phyloP scores from a whole-genome alignment of 108 stramenopile species.

The Stephanodiscus triporus region DNA sequence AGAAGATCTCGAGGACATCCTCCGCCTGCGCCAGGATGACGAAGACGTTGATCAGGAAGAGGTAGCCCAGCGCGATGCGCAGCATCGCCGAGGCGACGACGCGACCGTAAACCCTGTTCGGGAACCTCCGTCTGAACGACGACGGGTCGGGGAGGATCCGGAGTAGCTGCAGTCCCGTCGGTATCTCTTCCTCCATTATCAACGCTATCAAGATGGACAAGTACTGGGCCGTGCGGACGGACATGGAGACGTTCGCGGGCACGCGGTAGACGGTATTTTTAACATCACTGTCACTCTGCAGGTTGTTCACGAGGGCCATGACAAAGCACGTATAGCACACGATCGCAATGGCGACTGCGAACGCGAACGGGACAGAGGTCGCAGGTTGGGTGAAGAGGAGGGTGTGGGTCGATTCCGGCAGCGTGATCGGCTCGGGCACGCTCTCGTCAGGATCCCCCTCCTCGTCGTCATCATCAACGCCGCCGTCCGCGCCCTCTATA shows the following conservation, averaged over 20 bases:
- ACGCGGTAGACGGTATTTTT: background rate
- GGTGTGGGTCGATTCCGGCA: conserved; percentile 17
- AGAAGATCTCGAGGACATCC: conserved; percentile 18
- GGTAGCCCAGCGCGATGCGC: conserved; percentile 13
- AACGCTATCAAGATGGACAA: conserved; percentile 14
- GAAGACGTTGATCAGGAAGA: conserved; percentile 22
- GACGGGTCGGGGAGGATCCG: conserved; percentile 7
- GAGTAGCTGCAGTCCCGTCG: conserved; percentile 5
- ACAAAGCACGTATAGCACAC: conserved; percentile 1
- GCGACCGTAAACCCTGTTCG: background rate
- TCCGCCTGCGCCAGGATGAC: conserved; percentile 5
- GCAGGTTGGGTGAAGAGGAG: conserved; percentile 20
- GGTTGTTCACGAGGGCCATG: conserved; percentile 16
- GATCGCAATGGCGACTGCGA: background rate
- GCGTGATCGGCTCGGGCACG: conserved; percentile 11
- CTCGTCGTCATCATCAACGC: too few species aligned
- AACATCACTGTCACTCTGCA: background rate
- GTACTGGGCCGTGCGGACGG: conserved; percentile 10
- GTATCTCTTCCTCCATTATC: conserved; percentile 26
- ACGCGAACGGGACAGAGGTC: conserved; percentile 1
- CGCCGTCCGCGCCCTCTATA: too few species aligned
- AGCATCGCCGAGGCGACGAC: conserved; percentile 9
- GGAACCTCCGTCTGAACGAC: background rate
- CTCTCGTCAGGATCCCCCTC: too few species aligned
- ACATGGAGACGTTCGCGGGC: background rate